Evolutionary conservation across 2,329 filamentous ascomycete genomes (phyloP), one percentile per base, ranked within the genome.

Genomic region (Pestalotiopsis sp.): DNA sequence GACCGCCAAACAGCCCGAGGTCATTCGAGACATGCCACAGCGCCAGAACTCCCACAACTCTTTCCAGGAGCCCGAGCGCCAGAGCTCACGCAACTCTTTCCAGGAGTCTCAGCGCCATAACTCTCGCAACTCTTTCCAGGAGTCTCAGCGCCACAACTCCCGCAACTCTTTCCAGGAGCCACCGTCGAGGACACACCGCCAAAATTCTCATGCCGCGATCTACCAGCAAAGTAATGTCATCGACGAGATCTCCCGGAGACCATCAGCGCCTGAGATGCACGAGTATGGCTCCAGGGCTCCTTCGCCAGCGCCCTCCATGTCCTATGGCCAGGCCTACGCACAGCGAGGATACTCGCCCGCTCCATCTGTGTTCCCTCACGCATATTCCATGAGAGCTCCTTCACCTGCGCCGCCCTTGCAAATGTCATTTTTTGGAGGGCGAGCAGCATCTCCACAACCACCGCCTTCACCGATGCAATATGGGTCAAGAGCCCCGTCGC

Each of bases 1-100:
- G 14, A 90, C 87, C 17, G 87, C 87, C 41, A 88, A 90, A 72
- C 86, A 88, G 68, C 87, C 87, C 27, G 87, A 88, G 72, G 83
- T 84, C n/a, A 88, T 86, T 77, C 81, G 82, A 70, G 82, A 87
- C 27, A 67, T 72, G 65, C 75, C 77, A 25, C 69, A 72, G 23
- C 70, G 73, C 41, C 75, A 74, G 14, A 78, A 83, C 67, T 86
- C 83, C 12, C 72, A 75, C 17, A 80, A 76, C 41, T 84, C 83
- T 6, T 78, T 79, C 60, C 72, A 71, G 13, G 45, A 52, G 65
- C 75, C 77, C 23, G 68, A 72, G 25, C 70, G 73, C 36, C 75
- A 74, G 14, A 78, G 83, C 67, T 86, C 83, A 13, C 72, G 74
- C 17, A 81, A 76, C 45, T 84, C 83, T 7, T 78, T 79, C 59